Evolutionary conservation across 164 flowering plant genomes (phyloP).

Genomic region (Stephania japonica): DNA sequence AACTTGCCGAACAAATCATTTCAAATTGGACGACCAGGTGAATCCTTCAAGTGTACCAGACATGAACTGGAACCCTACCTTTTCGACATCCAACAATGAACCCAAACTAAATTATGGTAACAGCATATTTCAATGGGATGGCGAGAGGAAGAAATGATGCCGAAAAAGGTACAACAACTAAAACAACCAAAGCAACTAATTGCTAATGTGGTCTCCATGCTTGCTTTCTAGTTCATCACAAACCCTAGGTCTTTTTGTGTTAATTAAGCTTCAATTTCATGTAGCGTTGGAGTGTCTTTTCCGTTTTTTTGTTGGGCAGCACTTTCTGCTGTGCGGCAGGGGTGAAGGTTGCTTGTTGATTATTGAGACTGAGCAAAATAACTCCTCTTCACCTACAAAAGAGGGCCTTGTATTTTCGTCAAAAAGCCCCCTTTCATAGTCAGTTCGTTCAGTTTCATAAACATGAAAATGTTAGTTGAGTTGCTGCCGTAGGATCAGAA

Average conservation of each 20-base stretch:
- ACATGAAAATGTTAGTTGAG: not conserved
- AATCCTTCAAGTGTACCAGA: conserved; percentile 11
- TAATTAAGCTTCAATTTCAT: not conserved
- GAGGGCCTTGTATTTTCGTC: not conserved
- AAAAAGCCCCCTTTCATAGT: not conserved
- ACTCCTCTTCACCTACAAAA: not conserved
- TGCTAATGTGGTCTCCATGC: not conserved
- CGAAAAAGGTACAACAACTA: conserved; percentile 4
- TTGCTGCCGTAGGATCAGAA: not conserved
- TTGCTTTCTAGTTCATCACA: not conserved
- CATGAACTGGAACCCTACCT: conserved; percentile 10
- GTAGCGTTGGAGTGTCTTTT: not conserved
- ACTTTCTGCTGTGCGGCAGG: not conserved
- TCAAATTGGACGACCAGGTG: conserved; percentile 13
- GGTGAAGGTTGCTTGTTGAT: not conserved
- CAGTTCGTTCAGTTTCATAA: not conserved
- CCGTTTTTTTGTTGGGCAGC: not conserved
- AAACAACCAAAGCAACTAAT: not conserved
- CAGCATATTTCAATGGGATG: conserved; percentile 1
- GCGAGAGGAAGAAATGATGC: conserved; percentile 5
- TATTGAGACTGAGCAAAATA: not conserved
- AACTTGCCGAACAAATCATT: conserved; percentile 16
- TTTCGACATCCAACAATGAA: conserved; percentile 8
- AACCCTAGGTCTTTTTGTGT: not conserved
- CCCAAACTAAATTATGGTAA: conserved; percentile 17